Evolutionary conservation across 441 rosid species (phyloP), one percentile per base, ranked within the genome.

Genomic region (Populus hybrid): DNA sequence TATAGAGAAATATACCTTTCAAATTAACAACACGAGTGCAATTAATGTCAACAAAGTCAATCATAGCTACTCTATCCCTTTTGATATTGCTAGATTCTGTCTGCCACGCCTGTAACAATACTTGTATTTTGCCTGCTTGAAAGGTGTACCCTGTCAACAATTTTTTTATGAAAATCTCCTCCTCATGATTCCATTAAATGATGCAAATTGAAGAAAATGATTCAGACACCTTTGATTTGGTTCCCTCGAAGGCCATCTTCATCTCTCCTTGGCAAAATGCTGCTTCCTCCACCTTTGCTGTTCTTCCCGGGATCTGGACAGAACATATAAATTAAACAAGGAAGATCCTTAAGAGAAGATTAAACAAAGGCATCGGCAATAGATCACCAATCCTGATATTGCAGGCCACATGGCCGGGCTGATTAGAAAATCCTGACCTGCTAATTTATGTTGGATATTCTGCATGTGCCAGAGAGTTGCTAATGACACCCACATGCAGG

Each of bases 21-120:
- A 40, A 40, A 40, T 40, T 3, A 10, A 40, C 12, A 34, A 6
- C 36, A 34, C 36, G 7, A 34, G 36, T 6, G 36, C 36, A 34
- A 6, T 34, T 6, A 34, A 34, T 10, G 12, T 40, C 50, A 57
- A 38, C 32, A 66, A 79, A 80, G 79, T 32, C 72, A 75, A 79
- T 70, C 40, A 69, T 73, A 63, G 65, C 76, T 80, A 72, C 26
- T 30, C 16, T 35, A 28, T 26, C 46, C 68, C 24, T 65, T 61
- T 63, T 76, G 21, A 79, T 46, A 74, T 26, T 82, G 85, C 81
- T 79, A 79, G 85, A 82, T 85, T 82, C 81, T 86, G 84, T 84
- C 87, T 82, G 84, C 89, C 84, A 81, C 69, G 72, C 80, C 79
- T 35, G 70, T 59, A 80, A 67, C 83, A 85, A 38, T 23, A 76